A percentile compares a stretch with the other conserved stretches of the same genome.
phyloP scores from a whole-genome alignment of 2,329 filamentous ascomycete genomes.

The Colletotrichum sp. region DNA sequence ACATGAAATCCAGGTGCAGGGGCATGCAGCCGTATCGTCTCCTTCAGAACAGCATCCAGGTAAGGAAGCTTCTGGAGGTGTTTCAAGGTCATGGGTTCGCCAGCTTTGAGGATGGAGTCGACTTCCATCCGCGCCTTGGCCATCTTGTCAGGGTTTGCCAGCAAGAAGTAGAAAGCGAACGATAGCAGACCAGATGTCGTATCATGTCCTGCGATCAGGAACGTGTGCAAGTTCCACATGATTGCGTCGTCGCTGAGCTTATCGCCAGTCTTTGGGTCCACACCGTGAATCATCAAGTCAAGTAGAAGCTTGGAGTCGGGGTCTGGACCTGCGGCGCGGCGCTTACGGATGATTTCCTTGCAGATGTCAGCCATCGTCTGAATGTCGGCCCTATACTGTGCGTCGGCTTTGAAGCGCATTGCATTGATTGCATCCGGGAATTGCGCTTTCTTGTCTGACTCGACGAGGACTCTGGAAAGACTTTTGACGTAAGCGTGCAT shows the following conservation, averaged over 20 bases:
- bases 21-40: constrained; percentile 67
- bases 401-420: constrained; percentile 37
- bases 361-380: constrained; percentile 47
- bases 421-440: constrained; percentile 38
- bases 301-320: constrained; percentile 63
- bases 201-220: constrained; percentile 74
- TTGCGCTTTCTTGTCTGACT: constrained; percentile 58
- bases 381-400: constrained; percentile 48
- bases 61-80: constrained; percentile 71
- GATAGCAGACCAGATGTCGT: constrained; percentile 72
- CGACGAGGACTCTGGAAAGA: constrained; percentile 68
- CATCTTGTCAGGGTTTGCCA: constrained; percentile 64
- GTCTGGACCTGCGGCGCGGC: constrained; percentile 29
- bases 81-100: constrained; percentile 60
- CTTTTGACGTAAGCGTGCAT: constrained; percentile 71
- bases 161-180: constrained; percentile 67
- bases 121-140: constrained; percentile 70
- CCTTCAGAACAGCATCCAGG: constrained; percentile 67
- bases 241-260: constrained; percentile 68
- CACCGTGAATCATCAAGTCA: constrained; percentile 71
- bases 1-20: constrained; percentile 65
- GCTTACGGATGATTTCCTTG: constrained; percentile 50
- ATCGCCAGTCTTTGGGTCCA: constrained; percentile 71
- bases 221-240: constrained; percentile 74
- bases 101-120: constrained; percentile 66